Conservation (phyloP, 345 rosid species). For the Eucalyptus sp. region DNA sequence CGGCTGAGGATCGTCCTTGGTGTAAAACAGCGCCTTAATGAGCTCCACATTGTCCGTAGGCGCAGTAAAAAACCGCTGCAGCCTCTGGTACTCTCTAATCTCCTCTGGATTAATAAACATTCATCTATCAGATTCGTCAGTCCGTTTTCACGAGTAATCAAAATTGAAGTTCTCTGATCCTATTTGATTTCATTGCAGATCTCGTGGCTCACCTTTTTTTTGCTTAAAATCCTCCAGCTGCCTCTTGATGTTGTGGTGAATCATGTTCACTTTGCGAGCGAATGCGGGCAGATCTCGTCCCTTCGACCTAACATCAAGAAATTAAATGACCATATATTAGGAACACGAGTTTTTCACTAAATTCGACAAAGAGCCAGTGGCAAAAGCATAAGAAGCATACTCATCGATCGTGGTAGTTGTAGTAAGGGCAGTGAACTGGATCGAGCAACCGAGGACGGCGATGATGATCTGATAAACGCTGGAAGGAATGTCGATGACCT, state of each 20-base stretch:
- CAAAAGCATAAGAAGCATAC: neutral
- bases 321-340: neutral
- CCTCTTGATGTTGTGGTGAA: neutral
- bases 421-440: neutral
- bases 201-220: neutral
- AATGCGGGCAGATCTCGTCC: neutral
- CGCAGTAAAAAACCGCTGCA: constrained; percentile 8
- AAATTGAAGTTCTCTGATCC: neutral
- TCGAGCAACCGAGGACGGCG: neutral
- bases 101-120: constrained; percentile 17
- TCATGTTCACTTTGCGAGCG: neutral
- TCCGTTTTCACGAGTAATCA: neutral
- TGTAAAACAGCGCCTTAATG: constrained; percentile 25
- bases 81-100: constrained; percentile 21
- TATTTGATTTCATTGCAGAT: neutral
- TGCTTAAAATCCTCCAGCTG: neutral
- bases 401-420: neutral
- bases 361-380: neutral
- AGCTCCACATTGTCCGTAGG: constrained; percentile 31
- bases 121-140: neutral
- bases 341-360: neutral
- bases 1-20: constrained; percentile 31
- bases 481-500: neutral
- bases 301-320: neutral
- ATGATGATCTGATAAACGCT: neutral